Conservation (phyloP, 129 eudicot genomes). For the Lonicera japonica region DNA sequence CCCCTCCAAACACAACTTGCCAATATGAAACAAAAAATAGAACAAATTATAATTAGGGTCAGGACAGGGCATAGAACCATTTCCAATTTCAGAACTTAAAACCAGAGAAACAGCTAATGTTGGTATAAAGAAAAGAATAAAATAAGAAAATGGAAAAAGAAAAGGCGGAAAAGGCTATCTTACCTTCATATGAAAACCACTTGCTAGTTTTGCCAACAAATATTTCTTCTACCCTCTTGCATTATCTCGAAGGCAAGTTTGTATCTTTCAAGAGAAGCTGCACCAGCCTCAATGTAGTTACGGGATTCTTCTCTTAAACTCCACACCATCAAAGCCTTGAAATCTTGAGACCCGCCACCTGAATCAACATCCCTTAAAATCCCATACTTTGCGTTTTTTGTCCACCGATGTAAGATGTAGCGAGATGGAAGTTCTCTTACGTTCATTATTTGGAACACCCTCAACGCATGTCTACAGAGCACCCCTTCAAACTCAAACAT, state of each 20-base stretch:
- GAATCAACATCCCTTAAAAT: conserved; percentile 59
- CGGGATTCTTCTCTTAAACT: conserved; percentile 81
- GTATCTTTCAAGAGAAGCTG: conserved; percentile 65
- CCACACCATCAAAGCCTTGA: conserved; percentile 67
- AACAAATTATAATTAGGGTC: neutral
- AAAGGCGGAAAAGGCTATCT: conserved; percentile 3
- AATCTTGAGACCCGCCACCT: conserved; percentile 58
- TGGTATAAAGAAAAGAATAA: no score
- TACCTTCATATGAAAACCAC: conserved; percentile 15
- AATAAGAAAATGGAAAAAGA: neutral
- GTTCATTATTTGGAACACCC: conserved; percentile 73
- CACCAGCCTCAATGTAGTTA: conserved; percentile 71
- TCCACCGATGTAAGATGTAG: conserved; percentile 71
- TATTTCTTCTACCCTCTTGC: conserved; percentile 82
- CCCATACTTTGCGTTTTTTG: conserved; percentile 64
- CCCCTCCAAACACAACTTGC: neutral
- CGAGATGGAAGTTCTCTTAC: conserved; percentile 77
- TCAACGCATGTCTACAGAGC: conserved; percentile 71
- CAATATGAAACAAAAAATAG: neutral
- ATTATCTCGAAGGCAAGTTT: conserved; percentile 82
- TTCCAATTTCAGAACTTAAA: neutral
- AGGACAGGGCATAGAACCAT: neutral
- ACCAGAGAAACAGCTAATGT: no score
- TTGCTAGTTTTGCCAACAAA: conserved; percentile 70
- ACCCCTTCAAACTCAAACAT: conserved; percentile 91